These are phyloP conservation scores for Hypholoma fasciculare DNA, from an alignment of 768 basidiomycete species.

Conservation along the genomic window DNA sequence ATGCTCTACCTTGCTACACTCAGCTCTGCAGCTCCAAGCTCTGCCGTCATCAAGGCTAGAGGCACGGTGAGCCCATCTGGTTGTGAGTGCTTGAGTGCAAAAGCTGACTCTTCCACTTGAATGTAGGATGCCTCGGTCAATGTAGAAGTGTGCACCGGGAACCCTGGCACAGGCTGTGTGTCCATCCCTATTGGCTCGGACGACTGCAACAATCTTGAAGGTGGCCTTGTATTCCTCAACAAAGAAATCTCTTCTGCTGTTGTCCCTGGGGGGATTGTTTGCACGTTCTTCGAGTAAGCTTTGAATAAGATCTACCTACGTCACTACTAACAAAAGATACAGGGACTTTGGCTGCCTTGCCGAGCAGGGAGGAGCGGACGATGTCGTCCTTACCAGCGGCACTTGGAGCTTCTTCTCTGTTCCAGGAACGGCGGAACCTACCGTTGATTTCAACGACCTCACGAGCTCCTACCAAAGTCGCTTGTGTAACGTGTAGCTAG, in stretches of 20 bases:
- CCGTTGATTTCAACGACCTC: conserved; percentile 16
- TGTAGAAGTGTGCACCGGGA: conserved; percentile 12
- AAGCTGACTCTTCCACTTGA: background rate
- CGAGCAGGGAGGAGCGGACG: background rate
- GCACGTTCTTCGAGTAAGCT: conserved; percentile 19
- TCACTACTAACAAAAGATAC: background rate
- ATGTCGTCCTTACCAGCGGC: conserved; percentile 3
- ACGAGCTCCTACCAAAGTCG: no score
- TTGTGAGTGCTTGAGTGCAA: no score
- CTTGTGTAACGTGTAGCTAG: no score
- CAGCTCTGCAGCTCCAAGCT: no score
- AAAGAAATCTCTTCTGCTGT: conserved; percentile 11
- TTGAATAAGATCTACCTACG: no score
- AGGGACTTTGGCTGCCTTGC: conserved; percentile 14
- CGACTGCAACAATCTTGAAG: conserved; percentile 13
- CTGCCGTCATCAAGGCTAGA: no score
- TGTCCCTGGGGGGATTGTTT: conserved; percentile 15
- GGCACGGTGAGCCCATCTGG: no score
- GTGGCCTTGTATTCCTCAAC: conserved; percentile 17
- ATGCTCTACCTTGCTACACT: no score
- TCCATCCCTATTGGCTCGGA: conserved; percentile 12
- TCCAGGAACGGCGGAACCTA: background rate
- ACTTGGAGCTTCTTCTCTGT: conserved; percentile 9
- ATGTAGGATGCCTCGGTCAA: background rate
- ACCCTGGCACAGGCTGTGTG: conserved; percentile 9